These are phyloP conservation scores for Russula sp. DNA, from an alignment of 768 basidiomycete species.

Conservation along the genomic window DNA sequence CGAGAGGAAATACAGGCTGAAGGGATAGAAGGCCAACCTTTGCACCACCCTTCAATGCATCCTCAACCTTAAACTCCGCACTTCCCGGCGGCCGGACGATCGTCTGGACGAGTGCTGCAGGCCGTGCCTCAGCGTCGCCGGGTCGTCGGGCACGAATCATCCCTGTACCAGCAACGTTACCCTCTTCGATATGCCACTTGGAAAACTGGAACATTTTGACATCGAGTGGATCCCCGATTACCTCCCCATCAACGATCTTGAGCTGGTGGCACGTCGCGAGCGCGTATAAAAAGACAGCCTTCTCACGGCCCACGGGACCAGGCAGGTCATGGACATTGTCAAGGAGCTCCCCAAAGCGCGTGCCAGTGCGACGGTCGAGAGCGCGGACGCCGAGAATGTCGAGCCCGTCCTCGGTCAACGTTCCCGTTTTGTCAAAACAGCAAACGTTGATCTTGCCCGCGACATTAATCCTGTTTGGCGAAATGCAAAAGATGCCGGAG, in stretches of 20 bases:
- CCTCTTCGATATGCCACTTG: slow-evolving; percentile 94
- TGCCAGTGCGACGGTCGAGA: slow-evolving; percentile 58
- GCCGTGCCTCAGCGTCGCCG: slow-evolving; percentile 51
- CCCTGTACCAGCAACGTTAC: slow-evolving; percentile 64
- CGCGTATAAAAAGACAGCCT: slow-evolving; percentile 86
- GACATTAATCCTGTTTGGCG: slow-evolving; percentile 92
- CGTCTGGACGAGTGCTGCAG: slow-evolving; percentile 90
- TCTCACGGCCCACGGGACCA: slow-evolving; percentile 57
- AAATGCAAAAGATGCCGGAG: slow-evolving; percentile 90
- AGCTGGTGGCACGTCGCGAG: slow-evolving; percentile 95
- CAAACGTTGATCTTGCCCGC: slow-evolving; percentile 95
- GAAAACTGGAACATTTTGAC: slow-evolving; percentile 99
- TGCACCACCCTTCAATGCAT: slow-evolving; percentile 80
- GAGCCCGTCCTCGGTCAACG: slow-evolving; percentile 94
- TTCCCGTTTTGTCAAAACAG: slow-evolving; percentile 99
- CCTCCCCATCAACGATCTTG: slow-evolving; percentile 80
- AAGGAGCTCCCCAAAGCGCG: slow-evolving; percentile 85
- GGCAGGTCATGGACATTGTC: slow-evolving; percentile 78
- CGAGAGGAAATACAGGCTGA: background rate
- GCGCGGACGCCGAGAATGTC: slow-evolving; percentile 94
- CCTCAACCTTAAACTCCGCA: slow-evolving; percentile 84
- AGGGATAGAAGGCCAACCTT: slow-evolving; percentile 50
- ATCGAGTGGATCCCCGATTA: slow-evolving; percentile 95
- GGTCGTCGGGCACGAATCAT: slow-evolving; percentile 63
- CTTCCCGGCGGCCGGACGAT: slow-evolving; percentile 96